These are phyloP conservation scores for Colletotrichum liaoningense DNA, from an alignment of 2,329 filamentous ascomycete species.

Conservation along the genomic window DNA sequence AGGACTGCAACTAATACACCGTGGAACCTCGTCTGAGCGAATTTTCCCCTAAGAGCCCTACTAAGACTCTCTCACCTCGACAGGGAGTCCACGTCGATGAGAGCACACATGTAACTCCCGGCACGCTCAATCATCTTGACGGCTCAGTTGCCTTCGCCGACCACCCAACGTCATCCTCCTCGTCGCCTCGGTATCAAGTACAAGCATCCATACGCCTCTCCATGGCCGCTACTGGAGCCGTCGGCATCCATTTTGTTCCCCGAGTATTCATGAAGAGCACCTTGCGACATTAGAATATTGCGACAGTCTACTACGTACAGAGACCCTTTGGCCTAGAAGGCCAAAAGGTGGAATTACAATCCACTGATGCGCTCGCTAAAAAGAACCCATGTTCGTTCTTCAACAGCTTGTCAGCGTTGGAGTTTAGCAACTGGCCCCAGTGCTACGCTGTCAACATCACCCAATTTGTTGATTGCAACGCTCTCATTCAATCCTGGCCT, in stretches of 20 bases:
- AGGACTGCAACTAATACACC: not conserved
- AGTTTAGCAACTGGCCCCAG: not conserved
- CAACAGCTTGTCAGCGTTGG: not conserved
- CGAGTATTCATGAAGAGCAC: not conserved
- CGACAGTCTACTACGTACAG: too few relatives aligned
- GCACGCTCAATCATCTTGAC: slow-evolving; percentile 3
- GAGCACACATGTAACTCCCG: not conserved
- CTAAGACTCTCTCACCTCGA: not conserved
- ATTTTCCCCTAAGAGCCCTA: not conserved
- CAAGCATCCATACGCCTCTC: not conserved
- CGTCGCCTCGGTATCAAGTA: not conserved
- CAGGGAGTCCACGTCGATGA: slow-evolving; percentile 12
- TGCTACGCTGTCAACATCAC: slow-evolving; percentile 4
- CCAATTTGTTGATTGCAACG: slow-evolving; percentile 10
- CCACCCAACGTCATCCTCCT: not conserved
- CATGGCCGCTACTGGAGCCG: not conserved
- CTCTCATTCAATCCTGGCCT: slow-evolving; percentile 5
- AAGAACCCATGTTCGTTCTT: slow-evolving; percentile 4
- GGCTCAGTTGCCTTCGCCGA: not conserved
- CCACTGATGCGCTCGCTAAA: slow-evolving; percentile 31
- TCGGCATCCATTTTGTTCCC: not conserved
- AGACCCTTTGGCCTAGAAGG: not conserved
- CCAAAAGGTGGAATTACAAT: not conserved
- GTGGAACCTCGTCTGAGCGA: not conserved
- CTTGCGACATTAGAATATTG: too few relatives aligned